Conservation (phyloP, 169 alveolate genomes). For the Plasmodium gonderi region DNA sequence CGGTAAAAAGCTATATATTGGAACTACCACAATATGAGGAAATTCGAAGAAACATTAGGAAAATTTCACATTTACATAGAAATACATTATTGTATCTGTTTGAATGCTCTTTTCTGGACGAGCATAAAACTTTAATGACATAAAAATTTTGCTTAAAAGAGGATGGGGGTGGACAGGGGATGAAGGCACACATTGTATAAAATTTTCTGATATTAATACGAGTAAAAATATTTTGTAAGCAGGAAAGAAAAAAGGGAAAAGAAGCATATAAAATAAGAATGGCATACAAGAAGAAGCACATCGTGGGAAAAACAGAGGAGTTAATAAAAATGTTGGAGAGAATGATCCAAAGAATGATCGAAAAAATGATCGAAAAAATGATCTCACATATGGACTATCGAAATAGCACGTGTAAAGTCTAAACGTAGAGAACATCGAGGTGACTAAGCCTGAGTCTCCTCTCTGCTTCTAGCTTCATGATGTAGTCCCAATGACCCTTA, state of each 20-base stretch:
- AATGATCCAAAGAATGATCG: not conserved
- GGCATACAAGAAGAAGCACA: not conserved
- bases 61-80: not conserved
- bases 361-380: not conserved
- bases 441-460: slow-evolving; percentile 38
- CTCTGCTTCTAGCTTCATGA: slow-evolving; percentile 43
- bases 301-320: too few species aligned
- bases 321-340: too few species aligned
- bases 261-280: not conserved
- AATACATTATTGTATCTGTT: not conserved
- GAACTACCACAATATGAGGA: not conserved
- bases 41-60: not conserved
- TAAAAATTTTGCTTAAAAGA: not conserved
- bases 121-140: not conserved
- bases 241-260: not conserved
- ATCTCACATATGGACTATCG: not conserved
- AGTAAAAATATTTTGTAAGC: not conserved
- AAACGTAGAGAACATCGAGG: slow-evolving; percentile 26
- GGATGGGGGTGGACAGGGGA: not conserved
- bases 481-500: slow-evolving; percentile 48
- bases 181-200: not conserved
- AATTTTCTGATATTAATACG: not conserved
- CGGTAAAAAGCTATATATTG: not conserved
- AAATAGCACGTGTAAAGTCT: not conserved
- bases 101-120: not conserved